A percentile compares a stretch with the other conserved stretches of the same genome.
phyloP scores from a whole-genome alignment of 225 moss, liverwort and hornwort species.

The Polytrichum formosum region DNA sequence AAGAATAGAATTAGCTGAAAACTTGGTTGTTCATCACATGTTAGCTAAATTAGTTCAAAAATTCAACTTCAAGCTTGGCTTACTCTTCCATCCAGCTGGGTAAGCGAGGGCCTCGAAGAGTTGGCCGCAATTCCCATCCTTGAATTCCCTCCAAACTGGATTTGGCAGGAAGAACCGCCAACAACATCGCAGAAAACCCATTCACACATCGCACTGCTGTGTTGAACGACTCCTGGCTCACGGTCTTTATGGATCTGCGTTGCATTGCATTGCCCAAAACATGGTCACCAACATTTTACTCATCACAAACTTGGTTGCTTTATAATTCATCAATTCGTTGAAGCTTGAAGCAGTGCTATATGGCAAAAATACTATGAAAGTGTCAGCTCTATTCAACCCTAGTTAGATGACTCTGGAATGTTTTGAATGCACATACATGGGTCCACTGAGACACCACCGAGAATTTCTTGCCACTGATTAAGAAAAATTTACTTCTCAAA shows the following conservation, averaged over 20 bases:
- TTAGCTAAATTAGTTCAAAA: not conserved
- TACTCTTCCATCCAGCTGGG: conserved; percentile 96
- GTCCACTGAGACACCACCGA: not conserved
- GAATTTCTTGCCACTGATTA: too few species aligned
- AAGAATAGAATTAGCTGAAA: too few species aligned
- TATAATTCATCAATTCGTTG: not conserved
- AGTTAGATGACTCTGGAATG: not conserved
- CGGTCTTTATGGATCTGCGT: conserved; percentile 73
- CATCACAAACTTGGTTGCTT: too few species aligned
- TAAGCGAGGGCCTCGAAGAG: conserved; percentile 74
- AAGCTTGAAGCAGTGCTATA: not conserved
- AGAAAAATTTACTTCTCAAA: too few species aligned
- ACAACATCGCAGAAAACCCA: conserved; percentile 78
- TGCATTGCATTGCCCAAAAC: not conserved
- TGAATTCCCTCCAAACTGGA: conserved; percentile 80
- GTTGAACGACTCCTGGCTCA: conserved; percentile 88
- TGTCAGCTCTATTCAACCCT: not conserved
- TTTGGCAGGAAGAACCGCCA: conserved; percentile 75
- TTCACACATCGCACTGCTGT: conserved; percentile 76
- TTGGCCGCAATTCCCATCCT: conserved; percentile 91
- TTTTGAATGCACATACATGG: not conserved
- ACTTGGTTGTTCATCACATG: not conserved
- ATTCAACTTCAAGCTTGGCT: conserved; percentile 13
- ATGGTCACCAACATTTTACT: too few species aligned
- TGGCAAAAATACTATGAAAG: not conserved